These are phyloP conservation scores for Yarrowia keelungensis DNA, from an alignment of 805 yeast species.

Conservation along the genomic window DNA sequence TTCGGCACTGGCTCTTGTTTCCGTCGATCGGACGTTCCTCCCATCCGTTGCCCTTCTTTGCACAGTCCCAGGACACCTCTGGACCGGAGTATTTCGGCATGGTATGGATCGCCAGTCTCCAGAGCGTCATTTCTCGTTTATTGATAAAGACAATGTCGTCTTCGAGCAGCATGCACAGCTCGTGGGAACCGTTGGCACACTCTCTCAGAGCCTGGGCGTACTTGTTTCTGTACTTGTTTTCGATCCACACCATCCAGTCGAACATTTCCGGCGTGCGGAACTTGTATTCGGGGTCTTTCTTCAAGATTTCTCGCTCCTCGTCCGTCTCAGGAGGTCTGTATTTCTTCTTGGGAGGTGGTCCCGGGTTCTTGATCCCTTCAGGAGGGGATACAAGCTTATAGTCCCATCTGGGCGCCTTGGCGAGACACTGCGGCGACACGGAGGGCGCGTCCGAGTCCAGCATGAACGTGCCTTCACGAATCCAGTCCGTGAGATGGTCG, in stretches of 20 bases:
- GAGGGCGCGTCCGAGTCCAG: conserved; percentile 8
- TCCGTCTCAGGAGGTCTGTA: conserved; percentile 2
- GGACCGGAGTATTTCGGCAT: conserved; percentile 21
- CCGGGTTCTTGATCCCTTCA: not conserved
- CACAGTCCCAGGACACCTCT: conserved; percentile 35
- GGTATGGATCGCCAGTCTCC: conserved; percentile 7
- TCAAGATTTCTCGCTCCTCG: conserved; percentile 1
- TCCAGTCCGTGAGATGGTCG: conserved; percentile 8
- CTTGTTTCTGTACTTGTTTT: conserved; percentile 26
- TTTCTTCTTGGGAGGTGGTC: not conserved
- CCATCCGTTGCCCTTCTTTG: conserved; percentile 31
- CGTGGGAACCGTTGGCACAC: conserved; percentile 40
- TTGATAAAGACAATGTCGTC: conserved; percentile 43
- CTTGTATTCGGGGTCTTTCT: conserved; percentile 14
- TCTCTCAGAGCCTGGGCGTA: conserved; percentile 31
- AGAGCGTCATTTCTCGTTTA: not conserved
- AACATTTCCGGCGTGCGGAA: conserved; percentile 18
- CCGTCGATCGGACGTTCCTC: conserved; percentile 7
- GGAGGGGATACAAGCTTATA: conserved; percentile 1
- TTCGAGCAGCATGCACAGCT: conserved; percentile 42
- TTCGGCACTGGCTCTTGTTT: conserved; percentile 35
- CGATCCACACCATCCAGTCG: conserved; percentile 18
- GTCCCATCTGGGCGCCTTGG: not conserved
- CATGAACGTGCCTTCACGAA: conserved; percentile 24
- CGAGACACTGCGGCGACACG: not conserved